Base-by-base conservation (phyloP, 371 early-diverging fungal species). In the Mortierella sp. region DNA sequence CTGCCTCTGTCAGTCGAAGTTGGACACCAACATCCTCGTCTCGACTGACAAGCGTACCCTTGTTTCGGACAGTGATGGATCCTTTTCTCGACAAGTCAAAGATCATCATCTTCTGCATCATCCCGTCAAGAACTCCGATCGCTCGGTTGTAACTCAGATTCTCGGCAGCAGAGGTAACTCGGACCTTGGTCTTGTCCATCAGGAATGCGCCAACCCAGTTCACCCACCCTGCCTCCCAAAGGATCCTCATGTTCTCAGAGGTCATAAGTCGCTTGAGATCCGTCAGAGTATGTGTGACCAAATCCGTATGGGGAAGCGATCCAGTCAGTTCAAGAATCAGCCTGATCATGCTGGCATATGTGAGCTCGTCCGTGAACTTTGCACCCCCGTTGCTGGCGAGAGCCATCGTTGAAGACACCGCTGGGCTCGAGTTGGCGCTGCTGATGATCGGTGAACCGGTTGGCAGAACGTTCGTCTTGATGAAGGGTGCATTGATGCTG, bases 51-150 rank as follows among this genome's bases (percentile, higher is more conserved):
- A 88, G 55, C 1, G 79, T 76, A 2, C 89, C 89, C 48, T 86
- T 88, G 48, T 76, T 82, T 54, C 83, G 73, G 1, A 77, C 72
- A 5, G 82, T 88, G 24, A 87, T 50, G 0, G 89, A 88, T 5
- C 81, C 82, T 44, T 87, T 87, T 10, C 89, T 76, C 0, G 88
- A 85, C 21, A 88, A 61, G 37, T 88, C 89, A 86, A 81, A 88
- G 43, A 88, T 82, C 87, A 88, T 87, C 89, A 88, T 87, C 72
- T 87, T 87, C 57, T 88, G 89, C 79, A 87, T 83, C 72, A 88
- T 85, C 40, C 81, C 80, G 50, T 87, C 88, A 26, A 81, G 61
- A 21, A 87, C 86, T 0, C 83, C 77, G 74, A 87, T 82, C 31
- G 88, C 78, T 28, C 88, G 86, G 51, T 82, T 83, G 40, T 81